Evolutionary conservation across 2,329 filamentous ascomycete species (phyloP).

Genomic region (Pestalotiopsis fici): DNA sequence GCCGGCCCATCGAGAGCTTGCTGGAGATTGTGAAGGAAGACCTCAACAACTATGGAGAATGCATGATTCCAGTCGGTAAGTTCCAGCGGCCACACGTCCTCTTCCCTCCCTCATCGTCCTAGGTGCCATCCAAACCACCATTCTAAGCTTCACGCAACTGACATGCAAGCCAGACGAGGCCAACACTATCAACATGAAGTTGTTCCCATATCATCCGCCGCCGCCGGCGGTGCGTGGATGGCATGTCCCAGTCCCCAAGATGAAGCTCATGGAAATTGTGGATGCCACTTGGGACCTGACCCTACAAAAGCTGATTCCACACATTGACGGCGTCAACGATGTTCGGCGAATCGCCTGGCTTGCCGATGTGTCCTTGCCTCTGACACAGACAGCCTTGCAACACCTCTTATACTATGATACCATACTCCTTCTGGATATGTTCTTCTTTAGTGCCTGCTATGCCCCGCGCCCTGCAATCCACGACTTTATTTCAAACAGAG

Average conservation of each 20-base stretch:
- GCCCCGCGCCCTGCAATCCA: conserved; percentile 77
- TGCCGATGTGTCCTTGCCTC: conserved; percentile 82
- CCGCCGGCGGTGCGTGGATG: conserved; percentile 80
- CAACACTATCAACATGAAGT: conserved; percentile 94
- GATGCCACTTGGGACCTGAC: conserved; percentile 75
- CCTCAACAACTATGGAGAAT: conserved; percentile 95
- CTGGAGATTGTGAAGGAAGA: conserved; percentile 83
- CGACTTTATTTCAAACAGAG: conserved; percentile 74
- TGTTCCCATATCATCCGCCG: conserved; percentile 80
- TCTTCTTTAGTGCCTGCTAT: conserved; percentile 92
- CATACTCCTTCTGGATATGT: conserved; percentile 87
- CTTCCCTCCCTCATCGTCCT: too few relatives aligned
- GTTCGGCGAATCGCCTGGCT: conserved; percentile 83
- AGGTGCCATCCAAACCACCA: too few relatives aligned
- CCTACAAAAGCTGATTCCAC: conserved; percentile 75
- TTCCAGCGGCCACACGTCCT: not conserved
- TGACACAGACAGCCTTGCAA: conserved; percentile 83
- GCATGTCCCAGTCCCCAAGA: conserved; percentile 84
- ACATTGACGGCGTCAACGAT: conserved; percentile 89
- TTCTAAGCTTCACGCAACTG: not conserved
- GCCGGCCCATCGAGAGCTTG: conserved; percentile 78
- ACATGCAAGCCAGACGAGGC: conserved; percentile 67
- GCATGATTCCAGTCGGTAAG: conserved; percentile 94
- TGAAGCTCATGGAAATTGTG: conserved; percentile 64
- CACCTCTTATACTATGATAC: conserved; percentile 94